Evolutionary conservation across 2,329 filamentous ascomycete genomes (phyloP), one percentile per base, ranked within the genome.

Genomic region (Colletotrichum sp.): DNA sequence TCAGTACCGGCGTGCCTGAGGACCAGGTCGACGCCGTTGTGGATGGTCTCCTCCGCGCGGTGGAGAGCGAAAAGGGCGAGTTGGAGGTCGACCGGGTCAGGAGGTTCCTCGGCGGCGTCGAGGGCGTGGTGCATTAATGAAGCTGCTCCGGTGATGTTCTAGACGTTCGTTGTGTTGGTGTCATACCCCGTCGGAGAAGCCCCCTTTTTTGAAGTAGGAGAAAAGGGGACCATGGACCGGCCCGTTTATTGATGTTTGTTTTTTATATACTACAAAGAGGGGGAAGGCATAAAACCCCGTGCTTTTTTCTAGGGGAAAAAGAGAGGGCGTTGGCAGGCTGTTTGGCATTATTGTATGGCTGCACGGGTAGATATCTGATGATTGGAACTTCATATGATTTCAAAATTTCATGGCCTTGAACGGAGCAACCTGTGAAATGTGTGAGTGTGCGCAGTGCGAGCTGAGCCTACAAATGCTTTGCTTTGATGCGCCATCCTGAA

Each of bases 1-100:
- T 98, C 15, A 98, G 96, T 82, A 98, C 96, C 0, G 93, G 92
- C 10, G 94, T 96, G 39, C 90, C 92, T 1, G 95, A 98, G 77
- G 89, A 90, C 10, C 91, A 95, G 74, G 94, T 99, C 16, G 97
- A 99, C 80, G 91, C 92, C 73, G 91, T 96, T 68, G 89, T 98
- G 1, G 95, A 95, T 68, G 92, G 93, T 4, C 87, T 99, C 59
- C 91, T 98, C 63, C 92, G 95, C 77, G 97, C 97, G 3, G 94
- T 99, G 4, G 96, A 98, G 85, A 98, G 96, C 81, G 96, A 98
- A 83, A 91, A 90, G 71, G 91, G 92, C 9, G 94, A 95, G 80
- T 87, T 95, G 1, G 95, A 98, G 81, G 92, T 96, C 10, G 92
- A 91, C 1, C 88, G 95, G 10, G 94, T 98, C 15, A 89, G 94